Evolutionary conservation across 176 grass and related monocot species (phyloP), one percentile per base, ranked within the genome.

Genomic region (Eleusine indica): DNA sequence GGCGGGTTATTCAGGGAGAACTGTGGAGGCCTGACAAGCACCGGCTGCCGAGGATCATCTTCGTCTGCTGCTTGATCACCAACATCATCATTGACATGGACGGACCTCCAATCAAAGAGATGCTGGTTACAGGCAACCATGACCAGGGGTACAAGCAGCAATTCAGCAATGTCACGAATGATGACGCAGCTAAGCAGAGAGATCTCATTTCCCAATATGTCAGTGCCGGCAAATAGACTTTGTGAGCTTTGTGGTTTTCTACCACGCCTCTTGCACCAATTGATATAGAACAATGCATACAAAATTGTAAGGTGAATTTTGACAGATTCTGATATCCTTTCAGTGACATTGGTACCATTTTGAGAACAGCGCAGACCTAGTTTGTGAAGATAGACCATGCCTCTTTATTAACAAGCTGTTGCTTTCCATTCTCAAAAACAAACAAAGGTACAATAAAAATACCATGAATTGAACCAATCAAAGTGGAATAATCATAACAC

Each of bases 21-120:
- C 79, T 90, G 63, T 93, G 91, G 91, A 90, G 88, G 52, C 88
- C 91, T 19, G 91, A 93, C 83, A 93, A 90, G 70, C 88, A 93
- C 28, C 81, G 88, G 74, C 30, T 93, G 78, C 91, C 91, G 7
- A 82, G 88, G 66, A 83, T 84, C 51, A 87, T 84, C 65, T 77
- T 90, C 32, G 80, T 87, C 43, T 79, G 75, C 74, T 85, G 77
- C 71, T 70, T 81, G 70, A 74, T 77, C 64, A 84, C 83, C 64
- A 81, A 89, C 44, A 85, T 89, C 65, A 80, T 81, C 74, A 88
- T 88, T n/a, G 78, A 85, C 72, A 62, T 82, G 57, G 77, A 89
- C 46, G 88, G 79, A 14, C 9, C 46, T 80, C 42, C 60, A 63
- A 57, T 11, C 53, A 60, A 66, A 64, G 77, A 82, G 42, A 66